Conservation (phyloP, 129 eudicot species). For the Helichrysum umbraculigerum region DNA sequence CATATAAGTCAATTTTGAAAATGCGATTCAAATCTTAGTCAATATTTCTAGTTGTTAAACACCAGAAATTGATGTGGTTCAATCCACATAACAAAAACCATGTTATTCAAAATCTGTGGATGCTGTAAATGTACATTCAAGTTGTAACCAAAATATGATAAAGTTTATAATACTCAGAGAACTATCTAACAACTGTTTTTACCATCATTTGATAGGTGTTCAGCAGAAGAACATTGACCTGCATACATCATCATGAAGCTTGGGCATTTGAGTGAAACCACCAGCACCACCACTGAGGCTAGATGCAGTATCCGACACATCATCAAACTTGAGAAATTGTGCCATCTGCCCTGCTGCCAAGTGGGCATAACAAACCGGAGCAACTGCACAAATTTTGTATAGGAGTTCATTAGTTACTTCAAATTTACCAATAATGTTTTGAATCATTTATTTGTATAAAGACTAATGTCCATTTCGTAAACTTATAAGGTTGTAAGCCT, state of each 20-base stretch:
- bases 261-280: slow-evolving; percentile 54
- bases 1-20: too few species aligned
- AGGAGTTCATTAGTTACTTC: neutral
- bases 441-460: neutral
- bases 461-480: neutral
- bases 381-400: slow-evolving; percentile 41
- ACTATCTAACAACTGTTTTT: too few species aligned
- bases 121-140: too few species aligned
- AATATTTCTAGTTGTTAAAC: too few species aligned
- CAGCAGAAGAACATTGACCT: slow-evolving; percentile 81
- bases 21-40: too few species aligned
- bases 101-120: too few species aligned
- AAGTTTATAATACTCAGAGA: too few species aligned
- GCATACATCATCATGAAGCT: slow-evolving; percentile 41
- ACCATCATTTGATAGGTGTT: neutral
- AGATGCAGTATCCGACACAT: slow-evolving; percentile 52
- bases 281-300: slow-evolving; percentile 42
- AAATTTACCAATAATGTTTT: neutral
- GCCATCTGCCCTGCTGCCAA: slow-evolving; percentile 73
- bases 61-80: too few species aligned
- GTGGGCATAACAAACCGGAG: slow-evolving; percentile 79
- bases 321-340: slow-evolving; percentile 68
- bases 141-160: too few species aligned
- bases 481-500: neutral
- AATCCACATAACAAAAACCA: too few species aligned